Evolutionary conservation across 371 early-diverging fungal genomes (phyloP), one percentile per base, ranked within the genome.

Genomic region (Mucor plumbeus): DNA sequence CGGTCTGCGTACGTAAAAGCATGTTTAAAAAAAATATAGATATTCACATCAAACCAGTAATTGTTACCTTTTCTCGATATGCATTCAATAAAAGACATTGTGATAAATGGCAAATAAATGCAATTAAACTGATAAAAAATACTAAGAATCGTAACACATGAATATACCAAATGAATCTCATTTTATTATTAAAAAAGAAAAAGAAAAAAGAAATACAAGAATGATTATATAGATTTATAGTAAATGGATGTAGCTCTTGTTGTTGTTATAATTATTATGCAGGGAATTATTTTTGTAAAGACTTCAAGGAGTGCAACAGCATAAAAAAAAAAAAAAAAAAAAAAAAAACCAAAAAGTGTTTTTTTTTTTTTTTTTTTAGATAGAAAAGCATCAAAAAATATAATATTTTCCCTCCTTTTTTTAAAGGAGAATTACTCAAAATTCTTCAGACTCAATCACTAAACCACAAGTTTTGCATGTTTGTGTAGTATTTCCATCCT

Each of bases 381-480:
- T 38, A n/a, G 4, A 62, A 19, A 50, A 17, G 31, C 21, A 50
- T 56, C n/a, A 56, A n/a, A 15, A 55, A 55, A 6, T 21, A 50
- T 1, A 35, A 35, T 35, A 17, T 34, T 56, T 56, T 35, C 57
- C 57, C 57, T 34, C 57, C 50, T 39, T 34, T 50, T n/a, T 62
- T 62, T 38, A 35, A 17, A 34, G 38, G 11, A 36, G 47, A 34
- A 31, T 15, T n/a, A 33, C 47, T 53, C 62, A 93, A 68, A 94
- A 87, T 70, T 90, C 90, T 62, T 92, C 93, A 19, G 91, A 84
- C 64, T 90, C 90, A 8, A 90, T 81, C 2, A 79, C 78, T n/a
- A 93, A 71, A 6, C 92, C 92, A 72, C 95, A 94, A 4, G 76
- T 81, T 31, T 64, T 66, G 69, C 95, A 94, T 7, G 80, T 88